phyloP scores from a whole-genome alignment of 1,139 yeast species.

The Candida mesenterica region DNA sequence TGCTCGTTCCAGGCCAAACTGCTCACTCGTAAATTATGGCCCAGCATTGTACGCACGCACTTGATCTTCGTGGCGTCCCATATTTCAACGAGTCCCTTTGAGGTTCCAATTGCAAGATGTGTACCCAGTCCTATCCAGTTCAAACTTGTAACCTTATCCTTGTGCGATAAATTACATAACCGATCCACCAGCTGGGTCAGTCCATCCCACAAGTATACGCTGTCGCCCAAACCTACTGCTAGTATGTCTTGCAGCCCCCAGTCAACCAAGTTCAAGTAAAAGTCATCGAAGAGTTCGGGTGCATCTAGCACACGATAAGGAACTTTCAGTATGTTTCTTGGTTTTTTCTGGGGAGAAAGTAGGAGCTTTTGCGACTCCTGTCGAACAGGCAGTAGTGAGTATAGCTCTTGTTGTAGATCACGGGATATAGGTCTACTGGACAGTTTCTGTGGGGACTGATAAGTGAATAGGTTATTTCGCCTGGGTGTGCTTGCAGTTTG shows the following conservation, averaged over 20 bases:
- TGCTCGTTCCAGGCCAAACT: slow-evolving; percentile 95
- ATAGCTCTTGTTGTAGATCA: slow-evolving; percentile 68
- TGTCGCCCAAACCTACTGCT: slow-evolving; percentile 87
- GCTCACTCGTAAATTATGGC: slow-evolving; percentile 82
- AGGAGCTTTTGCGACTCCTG: slow-evolving; percentile 81
- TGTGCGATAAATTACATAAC: slow-evolving; percentile 64
- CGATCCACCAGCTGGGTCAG: slow-evolving; percentile 80
- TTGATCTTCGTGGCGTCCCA: slow-evolving; percentile 92
- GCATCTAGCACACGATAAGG: slow-evolving; percentile 96
- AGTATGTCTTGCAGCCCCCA: slow-evolving; percentile 92
- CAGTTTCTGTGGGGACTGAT: slow-evolving; percentile 64
- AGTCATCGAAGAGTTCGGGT: slow-evolving; percentile 92
- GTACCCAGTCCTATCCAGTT: slow-evolving; percentile 96
- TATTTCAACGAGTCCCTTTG: slow-evolving; percentile 82
- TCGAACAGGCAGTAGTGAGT: slow-evolving; percentile 83
- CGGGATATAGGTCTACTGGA: slow-evolving; percentile 50
- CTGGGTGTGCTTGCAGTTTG: slow-evolving; percentile 50
- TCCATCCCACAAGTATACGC: slow-evolving; percentile 92
- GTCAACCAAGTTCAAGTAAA: slow-evolving; percentile 85
- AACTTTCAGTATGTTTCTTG: slow-evolving; percentile 75
- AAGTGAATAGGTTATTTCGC: slow-evolving; percentile 62
- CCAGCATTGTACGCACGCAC: slow-evolving; percentile 87
- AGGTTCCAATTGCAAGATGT: slow-evolving; percentile 90
- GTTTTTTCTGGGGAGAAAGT: slow-evolving; percentile 77
- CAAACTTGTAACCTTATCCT: slow-evolving; percentile 74